phyloP scores from a whole-genome alignment of 116 monocot genomes.

The Phalaenopsis hybrid region DNA sequence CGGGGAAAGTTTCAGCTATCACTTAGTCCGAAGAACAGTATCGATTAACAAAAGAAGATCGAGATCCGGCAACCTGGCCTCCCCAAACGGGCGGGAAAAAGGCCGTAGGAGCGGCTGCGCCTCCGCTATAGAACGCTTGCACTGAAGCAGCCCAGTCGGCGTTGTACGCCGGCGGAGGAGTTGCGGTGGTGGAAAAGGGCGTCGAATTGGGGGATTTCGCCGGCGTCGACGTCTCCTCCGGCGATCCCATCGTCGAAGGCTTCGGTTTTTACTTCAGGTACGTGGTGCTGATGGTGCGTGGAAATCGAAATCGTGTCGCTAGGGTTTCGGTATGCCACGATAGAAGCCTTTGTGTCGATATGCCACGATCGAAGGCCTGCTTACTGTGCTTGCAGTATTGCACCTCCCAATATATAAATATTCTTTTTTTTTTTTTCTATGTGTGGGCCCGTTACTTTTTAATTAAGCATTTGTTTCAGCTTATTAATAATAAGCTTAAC shows the following conservation, averaged over 20 bases:
- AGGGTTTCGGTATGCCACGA: conserved; percentile 6
- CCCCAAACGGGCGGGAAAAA: conserved; percentile 5
- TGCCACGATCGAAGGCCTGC: background rate
- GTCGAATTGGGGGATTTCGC: conserved; percentile 7
- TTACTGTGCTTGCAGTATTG: too few species aligned
- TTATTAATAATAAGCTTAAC: too few species aligned
- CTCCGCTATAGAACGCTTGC: conserved; percentile 1
- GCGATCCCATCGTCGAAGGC: conserved; percentile 1
- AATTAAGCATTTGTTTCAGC: too few species aligned
- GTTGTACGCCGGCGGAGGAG: background rate
- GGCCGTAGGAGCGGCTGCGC: background rate
- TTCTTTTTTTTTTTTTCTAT: too few species aligned
- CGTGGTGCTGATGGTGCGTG: background rate
- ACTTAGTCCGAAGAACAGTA: background rate
- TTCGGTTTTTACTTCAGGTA: conserved; percentile 3
- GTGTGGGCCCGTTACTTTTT: too few species aligned
- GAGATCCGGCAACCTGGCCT: background rate
- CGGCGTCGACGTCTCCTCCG: background rate
- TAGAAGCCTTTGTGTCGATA: background rate
- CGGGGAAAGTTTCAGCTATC: background rate
- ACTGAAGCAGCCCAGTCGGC: background rate
- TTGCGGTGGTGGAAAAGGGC: background rate
- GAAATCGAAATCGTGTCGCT: background rate
- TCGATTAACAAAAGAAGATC: background rate
- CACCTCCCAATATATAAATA: too few species aligned